These are phyloP conservation scores for Achaetomium macrosporum DNA, from an alignment of 2,329 filamentous ascomycete species.

Conservation along the genomic window DNA sequence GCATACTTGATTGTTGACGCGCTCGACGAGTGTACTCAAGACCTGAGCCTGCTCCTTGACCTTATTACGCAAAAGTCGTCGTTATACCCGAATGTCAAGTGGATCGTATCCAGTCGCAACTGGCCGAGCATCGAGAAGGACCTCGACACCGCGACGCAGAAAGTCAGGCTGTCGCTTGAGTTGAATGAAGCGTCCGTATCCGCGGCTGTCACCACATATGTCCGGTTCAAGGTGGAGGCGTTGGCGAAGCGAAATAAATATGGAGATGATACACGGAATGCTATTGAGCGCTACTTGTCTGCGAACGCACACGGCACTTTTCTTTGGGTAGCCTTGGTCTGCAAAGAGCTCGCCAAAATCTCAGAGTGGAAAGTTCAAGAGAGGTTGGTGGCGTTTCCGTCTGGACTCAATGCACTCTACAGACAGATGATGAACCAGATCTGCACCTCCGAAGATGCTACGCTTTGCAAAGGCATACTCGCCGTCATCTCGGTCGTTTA, in stretches of 20 bases:
- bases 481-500: constrained; percentile 8
- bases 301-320: constrained; percentile 35
- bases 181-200: constrained; percentile 29
- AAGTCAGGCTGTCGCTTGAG: constrained; percentile 32
- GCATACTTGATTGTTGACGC: constrained; percentile 40
- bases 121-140: constrained; percentile 31
- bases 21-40: constrained; percentile 40
- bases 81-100: constrained; percentile 31
- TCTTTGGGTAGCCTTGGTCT: constrained; percentile 40
- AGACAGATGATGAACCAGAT: constrained; percentile 13
- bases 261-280: constrained; percentile 12
- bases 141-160: constrained; percentile 21
- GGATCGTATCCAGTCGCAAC: constrained; percentile 41
- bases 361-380: constrained; percentile 13
- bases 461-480: constrained; percentile 6
- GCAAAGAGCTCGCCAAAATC: constrained; percentile 27
- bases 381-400: constrained; percentile 12
- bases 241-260: constrained; percentile 28
- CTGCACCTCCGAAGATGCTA: not conserved
- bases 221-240: constrained; percentile 29
- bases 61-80: constrained; percentile 29
- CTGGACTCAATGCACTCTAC: constrained; percentile 16
- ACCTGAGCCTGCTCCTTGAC: constrained; percentile 30
- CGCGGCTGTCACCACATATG: constrained; percentile 34
- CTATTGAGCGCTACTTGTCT: constrained; percentile 23